A percentile compares a stretch with the other conserved stretches of the same genome.
Evolutionary conservation across 345 rosid genomes (phyloP).

Genomic region (Pugionium dolabratum): DNA sequence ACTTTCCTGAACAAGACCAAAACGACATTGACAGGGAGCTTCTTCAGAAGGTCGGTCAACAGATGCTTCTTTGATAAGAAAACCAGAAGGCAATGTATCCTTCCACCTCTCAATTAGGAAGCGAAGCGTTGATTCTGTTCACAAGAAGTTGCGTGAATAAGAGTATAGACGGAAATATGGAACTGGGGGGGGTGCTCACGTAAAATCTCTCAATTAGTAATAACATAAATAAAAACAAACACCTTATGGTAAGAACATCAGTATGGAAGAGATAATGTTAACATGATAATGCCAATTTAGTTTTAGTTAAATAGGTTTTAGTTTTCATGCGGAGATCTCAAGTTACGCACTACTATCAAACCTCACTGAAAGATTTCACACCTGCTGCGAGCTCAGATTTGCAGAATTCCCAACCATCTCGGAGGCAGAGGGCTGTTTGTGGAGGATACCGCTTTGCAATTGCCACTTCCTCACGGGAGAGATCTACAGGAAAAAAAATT

Average conservation of each 20-base stretch:
- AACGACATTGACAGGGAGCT: conserved; percentile 80
- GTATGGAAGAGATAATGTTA: conserved; percentile 1
- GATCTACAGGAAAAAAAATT: conserved; percentile 54
- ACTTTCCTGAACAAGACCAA: conserved; percentile 65
- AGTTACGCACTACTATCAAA: conserved; percentile 24
- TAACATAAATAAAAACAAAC: conserved; percentile 9
- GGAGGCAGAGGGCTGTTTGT: conserved; percentile 76
- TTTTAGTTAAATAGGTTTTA: neutral
- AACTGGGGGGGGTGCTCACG: neutral
- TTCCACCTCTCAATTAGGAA: conserved; percentile 88
- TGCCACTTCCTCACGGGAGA: conserved; percentile 78
- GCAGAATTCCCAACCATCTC: conserved; percentile 98
- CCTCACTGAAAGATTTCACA: conserved; percentile 34
- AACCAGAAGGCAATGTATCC: conserved; percentile 69
- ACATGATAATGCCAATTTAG: conserved; percentile 7
- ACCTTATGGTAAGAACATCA: conserved; percentile 12
- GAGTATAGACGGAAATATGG: neutral
- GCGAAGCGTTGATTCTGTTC: conserved; percentile 73
- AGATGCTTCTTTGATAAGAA: conserved; percentile 75
- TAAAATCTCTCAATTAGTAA: conserved; percentile 21
- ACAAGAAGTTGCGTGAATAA: conserved; percentile 23
- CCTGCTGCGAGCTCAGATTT: conserved; percentile 88
- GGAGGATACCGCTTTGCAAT: conserved; percentile 89
- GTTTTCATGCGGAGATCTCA: conserved; percentile 6
- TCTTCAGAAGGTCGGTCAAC: conserved; percentile 91